These are phyloP conservation scores for Cryptococcus sp. DNA, from an alignment of 1,284 basidiomycete genomes.

Conservation along the genomic window DNA sequence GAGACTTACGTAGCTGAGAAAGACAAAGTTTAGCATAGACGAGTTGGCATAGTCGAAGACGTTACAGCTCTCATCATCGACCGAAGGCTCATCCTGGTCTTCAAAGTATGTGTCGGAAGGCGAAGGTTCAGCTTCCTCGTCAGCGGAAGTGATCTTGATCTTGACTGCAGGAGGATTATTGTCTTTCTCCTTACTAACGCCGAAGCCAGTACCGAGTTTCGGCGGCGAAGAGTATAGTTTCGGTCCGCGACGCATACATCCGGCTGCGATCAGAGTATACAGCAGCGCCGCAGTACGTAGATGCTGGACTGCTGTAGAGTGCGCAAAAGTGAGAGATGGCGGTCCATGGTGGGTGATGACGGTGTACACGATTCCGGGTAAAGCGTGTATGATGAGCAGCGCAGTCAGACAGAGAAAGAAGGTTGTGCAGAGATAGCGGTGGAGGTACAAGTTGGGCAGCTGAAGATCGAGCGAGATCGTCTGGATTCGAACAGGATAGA, in stretches of 20 bases:
- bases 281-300: conserved; percentile 12
- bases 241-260: conserved; percentile 46
- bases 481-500: conserved; percentile 3
- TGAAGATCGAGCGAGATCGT: conserved; percentile 8
- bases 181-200: conserved; percentile 25
- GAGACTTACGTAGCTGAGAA: conserved; percentile 43
- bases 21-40: conserved; percentile 44
- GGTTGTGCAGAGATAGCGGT: conserved; percentile 17
- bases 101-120: conserved; percentile 11
- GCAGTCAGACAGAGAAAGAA: conserved; percentile 22
- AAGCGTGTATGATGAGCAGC: conserved; percentile 23
- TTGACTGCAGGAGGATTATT: conserved; percentile 8
- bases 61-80: conserved; percentile 20
- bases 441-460: conserved; percentile 15
- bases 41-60: conserved; percentile 47
- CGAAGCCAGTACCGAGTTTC: conserved; percentile 41
- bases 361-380: conserved; percentile 37
- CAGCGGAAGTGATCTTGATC: conserved; percentile 15
- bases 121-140: conserved; percentile 1
- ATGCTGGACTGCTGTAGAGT: conserved; percentile 5
- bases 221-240: conserved; percentile 34
- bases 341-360: conserved; percentile 21
- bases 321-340: conserved; percentile 6
- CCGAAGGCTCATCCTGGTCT: conserved; percentile 5
- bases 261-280: conserved; percentile 19